Evolutionary conservation across 768 basidiomycete species (phyloP).

Genomic region (Psilocybe sp.): DNA sequence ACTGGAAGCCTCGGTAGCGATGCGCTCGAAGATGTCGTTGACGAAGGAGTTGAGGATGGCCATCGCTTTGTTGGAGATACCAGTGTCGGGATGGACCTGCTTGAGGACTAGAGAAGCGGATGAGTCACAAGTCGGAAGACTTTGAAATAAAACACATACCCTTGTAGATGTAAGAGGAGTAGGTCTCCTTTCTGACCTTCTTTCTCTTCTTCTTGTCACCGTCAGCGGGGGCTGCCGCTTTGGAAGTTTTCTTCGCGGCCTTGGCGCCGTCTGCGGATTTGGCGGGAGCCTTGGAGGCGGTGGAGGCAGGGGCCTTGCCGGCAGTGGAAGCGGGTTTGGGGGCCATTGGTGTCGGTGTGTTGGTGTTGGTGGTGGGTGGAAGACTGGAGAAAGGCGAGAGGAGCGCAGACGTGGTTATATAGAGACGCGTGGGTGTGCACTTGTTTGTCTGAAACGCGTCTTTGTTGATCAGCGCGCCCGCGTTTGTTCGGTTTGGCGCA

Average conservation of each 20-base stretch:
- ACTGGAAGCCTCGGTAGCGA: conserved; percentile 89
- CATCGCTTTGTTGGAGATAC: conserved; percentile 98
- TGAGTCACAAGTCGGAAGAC: conserved; percentile 3
- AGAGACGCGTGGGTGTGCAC: conserved; percentile 40
- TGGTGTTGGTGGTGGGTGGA: conserved; percentile 23
- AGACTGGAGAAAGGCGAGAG: conserved; percentile 34
- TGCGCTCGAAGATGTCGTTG: conserved; percentile 92
- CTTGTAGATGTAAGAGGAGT: conserved; percentile 91
- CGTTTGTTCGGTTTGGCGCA: conserved; percentile 28
- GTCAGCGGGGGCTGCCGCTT: conserved; percentile 58
- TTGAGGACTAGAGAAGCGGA: conserved; percentile 66
- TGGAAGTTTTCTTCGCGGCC: conserved; percentile 79
- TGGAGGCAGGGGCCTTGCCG: conserved; percentile 75
- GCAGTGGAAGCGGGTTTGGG: conserved; percentile 85
- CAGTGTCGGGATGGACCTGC: conserved; percentile 97
- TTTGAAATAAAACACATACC: conserved; percentile 39
- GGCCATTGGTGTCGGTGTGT: conserved; percentile 55
- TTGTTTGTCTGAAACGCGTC: conserved; percentile 39
- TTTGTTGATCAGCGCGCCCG: conserved; percentile 46
- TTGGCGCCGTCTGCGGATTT: conserved; percentile 61
- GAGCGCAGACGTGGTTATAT: conserved; percentile 28
- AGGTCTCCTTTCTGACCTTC: conserved; percentile 88
- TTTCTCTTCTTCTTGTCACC: conserved; percentile 87
- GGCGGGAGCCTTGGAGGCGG: conserved; percentile 73
- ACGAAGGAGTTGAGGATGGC: conserved; percentile 90